Base-by-base conservation (phyloP, 202 grass and related monocot genomes). In the Brachypodium distachyon region DNA sequence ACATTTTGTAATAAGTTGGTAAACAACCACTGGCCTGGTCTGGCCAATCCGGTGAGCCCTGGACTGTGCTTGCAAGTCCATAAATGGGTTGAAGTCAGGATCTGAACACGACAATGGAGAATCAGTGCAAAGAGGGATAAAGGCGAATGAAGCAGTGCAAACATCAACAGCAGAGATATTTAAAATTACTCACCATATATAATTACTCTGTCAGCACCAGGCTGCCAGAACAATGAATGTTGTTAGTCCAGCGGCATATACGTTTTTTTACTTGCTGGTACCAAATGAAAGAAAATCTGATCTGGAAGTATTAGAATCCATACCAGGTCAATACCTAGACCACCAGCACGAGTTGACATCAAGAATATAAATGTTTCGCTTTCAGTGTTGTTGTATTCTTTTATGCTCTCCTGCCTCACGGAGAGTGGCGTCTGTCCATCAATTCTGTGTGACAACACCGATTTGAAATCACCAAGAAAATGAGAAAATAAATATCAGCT, bases 71-170 rank as follows among this genome's bases (percentile, higher is more conserved):
- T 93, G 91, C 60, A 93, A 80, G 56, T 93, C 91, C 87, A 87
- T 90, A 72, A 90, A 93, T 10, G 91, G 87, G 54, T 90, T 93
- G 87, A 93, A 93, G 36, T 93, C 91, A 11, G 91, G 91, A 81
- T 93, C 91, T 93, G 74, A 48, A 56, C 81, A 88, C 47, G 25
- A 0, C 13, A 72, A 59, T 54, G 9, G 16, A 33, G 10, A 67
- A 80, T 68, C 17, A 87, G 59, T 63, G 10, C 25, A 16, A 16
- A 81, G 16, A 48, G 23, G 41, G 44, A 17, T 41, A 3, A 28
- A 74, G 21, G 14, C 12, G 31, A 51, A 34, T 69, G 56, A 34
- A 9, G 37, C 9, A 48, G 25, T 3, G 14, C n/a, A 27, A 1
- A 27, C 5, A 78, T 56, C 1, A 56, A 56, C 22, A 48, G 36